Evolutionary conservation across 495 filamentous ascomycete genomes (phyloP).

Genomic region (Penicillium simplicissimum): DNA sequence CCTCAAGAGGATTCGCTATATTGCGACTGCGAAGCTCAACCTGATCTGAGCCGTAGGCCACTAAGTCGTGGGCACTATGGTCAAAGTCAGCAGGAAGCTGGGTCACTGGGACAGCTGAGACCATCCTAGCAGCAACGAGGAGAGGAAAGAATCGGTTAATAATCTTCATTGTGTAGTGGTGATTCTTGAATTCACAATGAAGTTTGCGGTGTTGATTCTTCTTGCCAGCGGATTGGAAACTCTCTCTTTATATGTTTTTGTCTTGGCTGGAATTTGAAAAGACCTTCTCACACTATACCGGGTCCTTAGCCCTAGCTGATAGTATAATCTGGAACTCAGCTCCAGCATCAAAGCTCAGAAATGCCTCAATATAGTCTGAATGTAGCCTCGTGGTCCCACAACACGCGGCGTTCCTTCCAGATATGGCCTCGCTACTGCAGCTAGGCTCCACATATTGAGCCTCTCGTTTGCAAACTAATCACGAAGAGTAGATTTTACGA

Average conservation of each 20-base stretch:
- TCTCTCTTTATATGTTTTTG: neutral
- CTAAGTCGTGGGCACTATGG: constrained; percentile 3
- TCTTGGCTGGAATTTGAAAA: neutral
- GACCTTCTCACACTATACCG: neutral
- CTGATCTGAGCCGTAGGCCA: constrained; percentile 1
- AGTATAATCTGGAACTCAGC: neutral
- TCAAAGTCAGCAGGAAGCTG: neutral
- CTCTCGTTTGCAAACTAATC: neutral
- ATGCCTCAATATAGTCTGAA: neutral
- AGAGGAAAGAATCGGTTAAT: neutral
- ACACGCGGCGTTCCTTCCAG: neutral
- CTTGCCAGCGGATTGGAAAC: neutral
- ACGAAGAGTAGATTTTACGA: neutral
- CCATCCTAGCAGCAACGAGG: neutral
- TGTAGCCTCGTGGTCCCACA: neutral
- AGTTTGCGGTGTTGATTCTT: neutral
- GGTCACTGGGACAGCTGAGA: neutral
- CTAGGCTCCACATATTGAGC: neutral
- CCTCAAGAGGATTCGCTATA: constrained; percentile 5
- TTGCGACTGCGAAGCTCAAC: constrained; percentile 7
- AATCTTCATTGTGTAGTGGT: neutral
- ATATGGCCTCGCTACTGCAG: neutral
- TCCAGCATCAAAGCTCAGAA: neutral
- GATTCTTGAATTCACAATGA: neutral
- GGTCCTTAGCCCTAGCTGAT: neutral